phyloP scores from a whole-genome alignment of 306 rosid genomes.

The Crataegus laevigata region DNA sequence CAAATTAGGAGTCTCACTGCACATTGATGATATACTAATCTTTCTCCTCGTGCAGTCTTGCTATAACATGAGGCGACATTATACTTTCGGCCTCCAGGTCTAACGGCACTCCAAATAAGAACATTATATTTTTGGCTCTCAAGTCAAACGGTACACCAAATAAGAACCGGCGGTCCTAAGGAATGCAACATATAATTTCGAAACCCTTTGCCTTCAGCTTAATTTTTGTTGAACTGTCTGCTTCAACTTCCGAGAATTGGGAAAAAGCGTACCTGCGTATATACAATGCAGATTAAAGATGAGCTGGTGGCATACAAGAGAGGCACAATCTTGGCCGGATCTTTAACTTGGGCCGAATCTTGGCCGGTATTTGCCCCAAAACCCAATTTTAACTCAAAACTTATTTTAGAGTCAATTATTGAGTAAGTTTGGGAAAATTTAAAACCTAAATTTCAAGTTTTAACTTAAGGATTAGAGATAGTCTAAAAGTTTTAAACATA shows the following conservation, averaged over 20 bases:
- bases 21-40: not conserved
- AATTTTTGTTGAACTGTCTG: not conserved
- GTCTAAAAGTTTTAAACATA: too few species aligned
- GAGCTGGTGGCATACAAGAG: not conserved
- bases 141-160: not conserved
- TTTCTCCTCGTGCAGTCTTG: not conserved
- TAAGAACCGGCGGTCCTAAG: too few species aligned
- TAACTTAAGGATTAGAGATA: too few species aligned
- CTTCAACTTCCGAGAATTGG: not conserved
- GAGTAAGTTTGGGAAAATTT: too few species aligned
- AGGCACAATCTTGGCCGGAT: not conserved
- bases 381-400: too few species aligned
- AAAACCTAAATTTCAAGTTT: too few species aligned
- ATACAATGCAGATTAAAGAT: not conserved
- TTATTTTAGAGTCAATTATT: too few species aligned
- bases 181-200: too few species aligned
- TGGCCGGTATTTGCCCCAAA: too few species aligned
- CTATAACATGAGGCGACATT: too few species aligned
- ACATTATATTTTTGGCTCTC: not conserved
- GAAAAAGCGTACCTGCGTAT: not conserved
- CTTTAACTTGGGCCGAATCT: too few species aligned
- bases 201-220: not conserved
- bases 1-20: too few species aligned
- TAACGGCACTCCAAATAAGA: not conserved
- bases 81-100: not conserved